Evolutionary conservation across 2,329 filamentous ascomycete genomes (phyloP), one percentile per base, ranked within the genome.

Genomic region (Diaporthe vexans): DNA sequence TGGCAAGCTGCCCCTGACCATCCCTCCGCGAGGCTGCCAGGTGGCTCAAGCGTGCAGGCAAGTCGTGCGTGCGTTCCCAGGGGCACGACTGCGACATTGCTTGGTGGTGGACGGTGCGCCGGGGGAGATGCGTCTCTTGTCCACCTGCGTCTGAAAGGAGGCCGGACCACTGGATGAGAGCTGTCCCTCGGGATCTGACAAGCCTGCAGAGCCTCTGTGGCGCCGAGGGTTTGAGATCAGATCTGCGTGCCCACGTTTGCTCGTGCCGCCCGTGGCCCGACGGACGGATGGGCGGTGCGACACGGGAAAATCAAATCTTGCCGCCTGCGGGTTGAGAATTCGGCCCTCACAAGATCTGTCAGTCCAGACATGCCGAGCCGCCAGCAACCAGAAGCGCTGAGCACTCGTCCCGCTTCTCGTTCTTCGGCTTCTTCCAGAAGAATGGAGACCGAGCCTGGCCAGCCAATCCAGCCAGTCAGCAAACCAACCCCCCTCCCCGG

Each of bases 181-280:
- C 26, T 54, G 67, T 33, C 58, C 65, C 13, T 54, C 63, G 46
- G 48, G 51, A 68, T 54, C 33, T 68, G 63, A 29, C 63, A 52
- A 40, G 46, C 52, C 19, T 37, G 29, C 33, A 54, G 29, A 48
- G 29, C 21, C 54, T 65, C 37, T 74, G 73, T 74, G 68, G 73
- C 73, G 68, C 73, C 54, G 57, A 51, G 56, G 51, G 73, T 74
- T 71, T 58, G 73, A 74, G 68, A 74, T 74, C 73, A 54, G 63
- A 68, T 68, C 48, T 68, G 33, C 46, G n/a, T 54, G 63, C 48
- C 63, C 63, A 54, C 48, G 63, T 68, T 68, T 74, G 68, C 73
- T 52, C 68, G 61, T 52, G 63, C 54, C 63, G 51, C 61, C 35
- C 40, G 33, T 43, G 40, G 37, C 35, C 29, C 57, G 15, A 37